Conservation (phyloP, 257 asterid species). For the Primulina huaijiensis region DNA sequence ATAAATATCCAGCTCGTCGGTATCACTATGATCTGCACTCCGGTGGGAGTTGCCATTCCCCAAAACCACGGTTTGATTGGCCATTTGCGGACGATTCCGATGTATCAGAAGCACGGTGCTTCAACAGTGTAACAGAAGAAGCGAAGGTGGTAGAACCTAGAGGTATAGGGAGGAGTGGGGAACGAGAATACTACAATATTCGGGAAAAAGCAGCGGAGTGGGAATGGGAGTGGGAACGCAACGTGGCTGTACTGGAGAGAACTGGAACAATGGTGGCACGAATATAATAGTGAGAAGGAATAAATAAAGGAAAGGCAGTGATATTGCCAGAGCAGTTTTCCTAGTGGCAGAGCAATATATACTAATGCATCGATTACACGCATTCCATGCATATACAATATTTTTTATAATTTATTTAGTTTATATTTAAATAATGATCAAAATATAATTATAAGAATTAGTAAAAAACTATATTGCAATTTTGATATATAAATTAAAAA, state of each 20-base stretch:
- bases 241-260: conserved; percentile 38
- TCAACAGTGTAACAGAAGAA: background rate
- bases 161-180: background rate
- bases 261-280: conserved; percentile 16
- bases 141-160: background rate
- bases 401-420: no score
- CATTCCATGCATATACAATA: no score
- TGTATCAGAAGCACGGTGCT: background rate
- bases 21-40: background rate
- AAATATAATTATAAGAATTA: no score
- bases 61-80: conserved; percentile 22
- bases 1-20: conserved; percentile 51
- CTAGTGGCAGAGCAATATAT: no score
- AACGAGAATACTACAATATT: background rate
- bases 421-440: no score
- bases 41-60: conserved; percentile 16
- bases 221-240: background rate
- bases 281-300: background rate
- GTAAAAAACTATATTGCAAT: no score
- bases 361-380: no score
- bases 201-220: background rate
- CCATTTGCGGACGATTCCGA: conserved; percentile 31
- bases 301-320: background rate
- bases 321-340: background rate
- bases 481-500: no score